Evolutionary conservation across 192 early-diverging fungal species (phyloP).

Genomic region (Umbelopsis vinacea): DNA sequence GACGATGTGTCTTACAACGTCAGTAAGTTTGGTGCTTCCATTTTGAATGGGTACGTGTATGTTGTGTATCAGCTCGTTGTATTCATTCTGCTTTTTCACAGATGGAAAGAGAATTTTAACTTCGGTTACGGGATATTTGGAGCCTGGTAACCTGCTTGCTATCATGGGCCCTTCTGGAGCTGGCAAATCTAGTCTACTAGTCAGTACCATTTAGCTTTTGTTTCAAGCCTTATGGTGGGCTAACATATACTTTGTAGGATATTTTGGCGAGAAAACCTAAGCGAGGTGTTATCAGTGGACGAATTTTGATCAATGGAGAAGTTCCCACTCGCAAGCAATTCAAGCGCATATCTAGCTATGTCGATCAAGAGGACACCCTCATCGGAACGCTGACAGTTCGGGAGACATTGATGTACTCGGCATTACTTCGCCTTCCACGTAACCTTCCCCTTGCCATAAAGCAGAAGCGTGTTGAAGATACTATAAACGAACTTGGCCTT

Average conservation of each 20-base stretch:
- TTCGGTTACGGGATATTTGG: conserved; percentile 72
- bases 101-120: conserved; percentile 67
- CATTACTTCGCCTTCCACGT: conserved; percentile 70
- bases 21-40: neutral
- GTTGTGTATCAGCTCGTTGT: neutral
- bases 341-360: conserved; percentile 68
- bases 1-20: conserved; percentile 30
- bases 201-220: conserved; percentile 18
- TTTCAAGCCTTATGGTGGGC: neutral
- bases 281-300: conserved; percentile 28
- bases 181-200: conserved; percentile 89
- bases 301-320: conserved; percentile 57
- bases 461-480: conserved; percentile 54
- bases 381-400: conserved; percentile 87
- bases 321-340: conserved; percentile 51
- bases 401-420: conserved; percentile 85
- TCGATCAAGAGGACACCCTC: conserved; percentile 91
- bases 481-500: conserved; percentile 58
- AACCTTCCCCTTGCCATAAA: conserved; percentile 53
- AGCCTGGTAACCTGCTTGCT: conserved; percentile 76
- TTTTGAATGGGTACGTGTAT: neutral
- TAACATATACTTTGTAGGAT: conserved; percentile 8
- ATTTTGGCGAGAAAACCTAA: conserved; percentile 38
- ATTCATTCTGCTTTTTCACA: neutral
- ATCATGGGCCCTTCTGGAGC: conserved; percentile 94